These are phyloP conservation scores for Gentiana straminea DNA, from an alignment of 257 asterid genomes.

Conservation along the genomic window DNA sequence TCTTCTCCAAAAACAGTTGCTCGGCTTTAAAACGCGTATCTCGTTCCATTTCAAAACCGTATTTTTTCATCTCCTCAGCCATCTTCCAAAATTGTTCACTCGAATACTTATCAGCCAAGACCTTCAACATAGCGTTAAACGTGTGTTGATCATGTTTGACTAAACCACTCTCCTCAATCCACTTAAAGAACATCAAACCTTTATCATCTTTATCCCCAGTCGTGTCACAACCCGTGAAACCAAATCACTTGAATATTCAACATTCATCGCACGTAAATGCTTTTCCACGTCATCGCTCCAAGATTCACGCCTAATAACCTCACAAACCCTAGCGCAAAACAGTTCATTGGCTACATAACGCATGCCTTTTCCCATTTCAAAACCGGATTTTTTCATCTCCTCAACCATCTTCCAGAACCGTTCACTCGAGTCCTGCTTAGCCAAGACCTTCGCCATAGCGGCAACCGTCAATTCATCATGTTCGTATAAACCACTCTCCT, in stretches of 20 bases:
- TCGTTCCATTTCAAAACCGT: slow-evolving; percentile 51
- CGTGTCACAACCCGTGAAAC: slow-evolving; percentile 38
- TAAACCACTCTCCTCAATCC: slow-evolving; percentile 69
- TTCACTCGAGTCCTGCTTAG: slow-evolving; percentile 34
- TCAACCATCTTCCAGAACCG: slow-evolving; percentile 63
- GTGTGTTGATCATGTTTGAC: slow-evolving; percentile 45
- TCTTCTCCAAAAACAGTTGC: slow-evolving; percentile 36
- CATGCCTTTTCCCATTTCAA: slow-evolving; percentile 48
- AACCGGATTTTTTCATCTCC: slow-evolving; percentile 59
- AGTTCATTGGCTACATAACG: slow-evolving; percentile 27
- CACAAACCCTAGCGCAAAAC: slow-evolving; percentile 35
- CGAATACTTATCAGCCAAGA: slow-evolving; percentile 40
- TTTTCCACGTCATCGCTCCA: slow-evolving; percentile 78
- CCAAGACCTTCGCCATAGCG: slow-evolving; percentile 49
- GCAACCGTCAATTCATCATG: slow-evolving; percentile 40
- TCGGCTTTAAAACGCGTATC: slow-evolving; percentile 31
- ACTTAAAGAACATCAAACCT: slow-evolving; percentile 68
- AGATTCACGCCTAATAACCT: slow-evolving; percentile 34
- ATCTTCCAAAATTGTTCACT: slow-evolving; percentile 61
- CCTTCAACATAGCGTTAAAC: slow-evolving; percentile 45
- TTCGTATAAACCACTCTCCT: slow-evolving; percentile 54
- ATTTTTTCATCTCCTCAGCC: slow-evolving; percentile 54
- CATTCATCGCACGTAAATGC: slow-evolving; percentile 30
- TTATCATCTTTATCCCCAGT: slow-evolving; percentile 45
- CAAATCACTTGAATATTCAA: slow-evolving; percentile 49